Conservation (phyloP, 2,329 filamentous ascomycete species). For the Dryadomyces sulphureus region DNA sequence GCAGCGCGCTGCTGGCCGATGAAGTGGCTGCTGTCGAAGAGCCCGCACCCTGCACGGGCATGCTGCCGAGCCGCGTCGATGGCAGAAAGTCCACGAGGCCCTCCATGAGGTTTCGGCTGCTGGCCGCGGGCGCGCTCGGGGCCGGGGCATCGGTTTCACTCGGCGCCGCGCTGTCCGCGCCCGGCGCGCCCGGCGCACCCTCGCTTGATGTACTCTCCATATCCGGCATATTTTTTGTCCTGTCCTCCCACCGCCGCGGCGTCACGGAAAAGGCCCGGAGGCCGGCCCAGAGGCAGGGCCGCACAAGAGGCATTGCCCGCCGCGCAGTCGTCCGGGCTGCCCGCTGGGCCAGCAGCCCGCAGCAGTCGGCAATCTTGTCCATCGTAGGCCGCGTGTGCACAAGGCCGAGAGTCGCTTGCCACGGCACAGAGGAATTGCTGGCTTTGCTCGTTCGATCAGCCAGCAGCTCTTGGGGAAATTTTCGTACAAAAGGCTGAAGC, state of each 20-base stretch:
- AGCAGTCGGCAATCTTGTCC: conserved; percentile 26
- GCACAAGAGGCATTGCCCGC: not conserved
- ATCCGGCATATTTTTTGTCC: too few species aligned
- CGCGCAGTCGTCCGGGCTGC: too few species aligned
- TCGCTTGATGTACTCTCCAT: too few species aligned
- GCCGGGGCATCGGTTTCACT: not conserved
- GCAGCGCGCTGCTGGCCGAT: not conserved
- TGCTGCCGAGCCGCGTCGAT: not conserved
- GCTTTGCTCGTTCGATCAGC: too few species aligned
- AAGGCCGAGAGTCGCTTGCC: too few species aligned
- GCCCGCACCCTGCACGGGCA: not conserved
- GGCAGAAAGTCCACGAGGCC: conserved; percentile 11
- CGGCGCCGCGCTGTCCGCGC: too few species aligned
- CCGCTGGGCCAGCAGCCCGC: conserved; percentile 23
- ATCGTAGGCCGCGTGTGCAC: conserved; percentile 17
- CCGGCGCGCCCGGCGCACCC: too few species aligned
- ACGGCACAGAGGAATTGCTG: too few species aligned
- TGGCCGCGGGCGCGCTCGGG: not conserved
- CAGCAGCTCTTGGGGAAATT: not conserved
- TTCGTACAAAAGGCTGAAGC: not conserved
- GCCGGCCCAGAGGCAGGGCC: not conserved
- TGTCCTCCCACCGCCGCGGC: not conserved
- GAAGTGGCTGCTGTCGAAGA: not conserved
- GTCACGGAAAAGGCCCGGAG: not conserved
- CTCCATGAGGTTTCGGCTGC: conserved; percentile 7